Evolutionary conservation across 73 alveolate species (phyloP).

Genomic region (Paramecium sonneborni): DNA sequence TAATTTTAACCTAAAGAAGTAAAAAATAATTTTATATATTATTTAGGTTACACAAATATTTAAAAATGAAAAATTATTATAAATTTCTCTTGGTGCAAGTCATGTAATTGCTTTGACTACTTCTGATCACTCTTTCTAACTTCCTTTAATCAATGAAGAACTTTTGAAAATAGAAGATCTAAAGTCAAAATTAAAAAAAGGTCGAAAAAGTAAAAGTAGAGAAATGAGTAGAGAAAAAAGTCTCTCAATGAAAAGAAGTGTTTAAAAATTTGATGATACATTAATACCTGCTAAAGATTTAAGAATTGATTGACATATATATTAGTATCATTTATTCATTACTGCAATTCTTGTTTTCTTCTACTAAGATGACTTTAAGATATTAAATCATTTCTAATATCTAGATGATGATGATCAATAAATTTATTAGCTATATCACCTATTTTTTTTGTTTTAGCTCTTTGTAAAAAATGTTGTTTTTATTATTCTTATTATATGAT

Average conservation of each 20-base stretch:
- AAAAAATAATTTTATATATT: neutral
- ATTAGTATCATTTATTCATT: neutral
- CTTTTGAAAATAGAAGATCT: neutral
- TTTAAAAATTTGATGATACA: conserved; percentile 1
- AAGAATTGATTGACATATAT: conserved; percentile 15
- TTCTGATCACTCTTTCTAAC: neutral
- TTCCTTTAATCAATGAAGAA: neutral
- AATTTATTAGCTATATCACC: conserved; percentile 8
- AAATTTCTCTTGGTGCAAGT: conserved; percentile 4
- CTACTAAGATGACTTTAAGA: neutral
- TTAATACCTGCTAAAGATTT: conserved; percentile 5
- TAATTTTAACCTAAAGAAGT: conserved; percentile 34
- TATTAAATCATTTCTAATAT: neutral
- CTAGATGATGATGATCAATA: neutral
- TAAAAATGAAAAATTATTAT: neutral
- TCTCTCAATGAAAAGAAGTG: neutral
- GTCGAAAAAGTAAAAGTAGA: neutral
- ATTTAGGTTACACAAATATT: neutral
- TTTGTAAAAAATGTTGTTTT: neutral
- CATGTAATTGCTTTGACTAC: neutral
- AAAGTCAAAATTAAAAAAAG: neutral
- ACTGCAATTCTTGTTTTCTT: neutral
- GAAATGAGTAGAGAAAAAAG: neutral
- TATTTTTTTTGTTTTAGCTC: conserved; percentile 1
- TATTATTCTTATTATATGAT: neutral